A percentile compares a stretch with the other conserved stretches of the same genome.
Conservation (phyloP, 2,329 filamentous ascomycete species). For the Aspergillus sp. region DNA sequence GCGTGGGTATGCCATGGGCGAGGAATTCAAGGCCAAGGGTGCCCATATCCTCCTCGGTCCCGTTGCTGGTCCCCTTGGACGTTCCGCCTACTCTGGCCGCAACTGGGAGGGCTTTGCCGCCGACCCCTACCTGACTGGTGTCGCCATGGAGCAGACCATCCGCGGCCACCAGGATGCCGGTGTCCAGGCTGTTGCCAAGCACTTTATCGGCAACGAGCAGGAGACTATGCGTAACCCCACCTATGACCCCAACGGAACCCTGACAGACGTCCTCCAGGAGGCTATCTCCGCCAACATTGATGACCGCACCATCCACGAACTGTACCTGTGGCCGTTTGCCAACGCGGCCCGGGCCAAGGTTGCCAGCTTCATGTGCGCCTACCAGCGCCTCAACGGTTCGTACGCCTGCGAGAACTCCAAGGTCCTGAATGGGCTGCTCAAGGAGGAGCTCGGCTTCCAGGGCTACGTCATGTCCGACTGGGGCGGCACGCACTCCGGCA, state of each 20-base stretch:
- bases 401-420: slow-evolving; percentile 56
- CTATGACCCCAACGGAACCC: slow-evolving; percentile 41
- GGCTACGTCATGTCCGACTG: slow-evolving; percentile 54
- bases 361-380: slow-evolving; percentile 53
- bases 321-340: slow-evolving; percentile 48
- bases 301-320: slow-evolving; percentile 74
- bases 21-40: slow-evolving; percentile 49
- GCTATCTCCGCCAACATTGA: slow-evolving; percentile 61
- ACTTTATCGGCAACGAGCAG: slow-evolving; percentile 69
- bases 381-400: slow-evolving; percentile 51
- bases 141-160: slow-evolving; percentile 48
- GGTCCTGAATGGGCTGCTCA: slow-evolving; percentile 53
- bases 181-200: slow-evolving; percentile 35
- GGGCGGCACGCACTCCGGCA: slow-evolving; percentile 50
- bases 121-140: slow-evolving; percentile 52
- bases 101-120: slow-evolving; percentile 50
- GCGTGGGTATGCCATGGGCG: slow-evolving; percentile 58
- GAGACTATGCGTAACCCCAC: slow-evolving; percentile 54
- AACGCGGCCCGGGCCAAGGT: slow-evolving; percentile 72
- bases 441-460: slow-evolving; percentile 57
- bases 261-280: slow-evolving; percentile 23
- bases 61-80: slow-evolving; percentile 48
- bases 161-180: slow-evolving; percentile 63
- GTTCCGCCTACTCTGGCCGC: slow-evolving; percentile 28
- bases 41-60: slow-evolving; percentile 50